These are phyloP conservation scores for Gonapodya sp. DNA, from an alignment of 192 early-diverging fungal species.

Conservation along the genomic window DNA sequence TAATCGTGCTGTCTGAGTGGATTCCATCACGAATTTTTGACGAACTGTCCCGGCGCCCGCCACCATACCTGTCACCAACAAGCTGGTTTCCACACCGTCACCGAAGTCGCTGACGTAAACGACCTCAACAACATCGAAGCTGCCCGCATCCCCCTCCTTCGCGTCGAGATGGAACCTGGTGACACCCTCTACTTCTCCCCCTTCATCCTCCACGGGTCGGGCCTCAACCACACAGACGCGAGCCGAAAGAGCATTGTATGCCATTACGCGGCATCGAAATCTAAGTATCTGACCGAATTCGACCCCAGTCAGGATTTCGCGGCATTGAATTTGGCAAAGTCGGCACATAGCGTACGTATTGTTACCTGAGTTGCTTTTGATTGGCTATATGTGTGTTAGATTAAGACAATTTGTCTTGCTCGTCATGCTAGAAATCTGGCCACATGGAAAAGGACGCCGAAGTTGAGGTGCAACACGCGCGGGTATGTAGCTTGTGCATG, in stretches of 20 bases:
- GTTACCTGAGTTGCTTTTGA: no score
- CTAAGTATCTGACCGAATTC: neutral
- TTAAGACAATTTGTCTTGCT: neutral
- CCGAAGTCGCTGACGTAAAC: neutral
- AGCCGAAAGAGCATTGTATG: neutral
- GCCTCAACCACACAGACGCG: neutral
- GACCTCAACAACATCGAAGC: neutral
- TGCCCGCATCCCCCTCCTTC: neutral
- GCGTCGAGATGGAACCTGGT: conserved; percentile 2
- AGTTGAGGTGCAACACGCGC: neutral
- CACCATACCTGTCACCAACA: neutral
- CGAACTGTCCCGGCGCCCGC: no score
- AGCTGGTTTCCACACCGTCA: conserved; percentile 4
- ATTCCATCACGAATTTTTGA: no score
- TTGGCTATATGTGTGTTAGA: neutral
- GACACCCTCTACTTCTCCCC: conserved; percentile 7
- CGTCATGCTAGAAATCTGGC: neutral
- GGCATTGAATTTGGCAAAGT: conserved; percentile 2
- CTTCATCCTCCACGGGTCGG: conserved; percentile 1
- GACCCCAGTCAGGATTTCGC: neutral
- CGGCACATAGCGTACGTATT: neutral
- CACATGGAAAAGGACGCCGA: neutral
- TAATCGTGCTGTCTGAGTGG: no score
- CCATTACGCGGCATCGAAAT: neutral
- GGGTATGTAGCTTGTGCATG: neutral